Evolutionary conservation across 345 rosid species (phyloP).

Genomic region (Euphorbia peplus): DNA sequence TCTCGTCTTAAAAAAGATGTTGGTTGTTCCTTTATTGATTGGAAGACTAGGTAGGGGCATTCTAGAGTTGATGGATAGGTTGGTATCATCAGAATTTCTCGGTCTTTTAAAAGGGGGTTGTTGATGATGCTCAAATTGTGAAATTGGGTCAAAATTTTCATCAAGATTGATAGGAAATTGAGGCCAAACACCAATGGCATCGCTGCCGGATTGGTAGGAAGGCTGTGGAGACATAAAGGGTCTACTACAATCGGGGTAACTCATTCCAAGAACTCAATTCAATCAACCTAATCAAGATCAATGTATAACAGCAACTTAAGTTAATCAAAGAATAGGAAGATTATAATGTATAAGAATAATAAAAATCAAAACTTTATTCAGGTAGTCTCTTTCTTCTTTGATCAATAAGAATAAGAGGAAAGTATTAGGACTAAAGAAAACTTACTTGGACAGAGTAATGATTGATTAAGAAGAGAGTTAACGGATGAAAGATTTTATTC

Average conservation of each 20-base stretch:
- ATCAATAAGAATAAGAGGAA: conserved; percentile 5
- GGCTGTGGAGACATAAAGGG: conserved; percentile 36
- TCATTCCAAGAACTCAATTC: conserved; percentile 31
- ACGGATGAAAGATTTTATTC: not conserved
- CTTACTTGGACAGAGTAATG: conserved; percentile 15
- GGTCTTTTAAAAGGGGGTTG: conserved; percentile 60
- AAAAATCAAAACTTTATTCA: not conserved
- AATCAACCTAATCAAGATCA: conserved; percentile 4
- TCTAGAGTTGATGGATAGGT: conserved; percentile 28
- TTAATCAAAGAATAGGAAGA: not conserved
- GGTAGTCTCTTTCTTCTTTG: not conserved
- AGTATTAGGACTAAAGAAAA: conserved; percentile 8
- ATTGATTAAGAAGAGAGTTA: not conserved
- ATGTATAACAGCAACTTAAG: conserved; percentile 4
- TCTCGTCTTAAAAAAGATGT: conserved; percentile 88
- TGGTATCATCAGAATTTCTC: conserved; percentile 55
- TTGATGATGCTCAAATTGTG: conserved; percentile 35
- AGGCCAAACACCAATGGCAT: conserved; percentile 59
- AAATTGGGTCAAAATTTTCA: conserved; percentile 43
- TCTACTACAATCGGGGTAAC: conserved; percentile 50
- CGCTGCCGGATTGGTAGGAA: conserved; percentile 36
- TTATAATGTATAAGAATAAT: not conserved
- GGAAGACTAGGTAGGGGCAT: conserved; percentile 32
- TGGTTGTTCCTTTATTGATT: conserved; percentile 59
- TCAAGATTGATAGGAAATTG: conserved; percentile 41